phyloP scores from a whole-genome alignment of 306 rosid genomes.

The Sindora glabra region DNA sequence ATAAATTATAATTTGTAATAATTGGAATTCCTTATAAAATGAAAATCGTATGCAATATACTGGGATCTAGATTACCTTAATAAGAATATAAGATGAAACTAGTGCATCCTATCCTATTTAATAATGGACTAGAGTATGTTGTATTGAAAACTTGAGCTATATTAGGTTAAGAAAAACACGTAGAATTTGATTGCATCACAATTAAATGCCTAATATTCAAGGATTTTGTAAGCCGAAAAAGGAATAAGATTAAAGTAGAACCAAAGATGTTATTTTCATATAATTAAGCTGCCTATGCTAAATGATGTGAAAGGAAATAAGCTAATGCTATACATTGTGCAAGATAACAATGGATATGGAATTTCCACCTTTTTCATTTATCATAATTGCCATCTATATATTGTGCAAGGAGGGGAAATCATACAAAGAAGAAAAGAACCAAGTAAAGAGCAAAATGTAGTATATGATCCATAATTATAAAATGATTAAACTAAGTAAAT shows the following conservation, averaged over 20 bases:
- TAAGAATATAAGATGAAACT: constrained; percentile 89
- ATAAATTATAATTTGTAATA: constrained; percentile 6
- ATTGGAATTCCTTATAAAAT: not conserved
- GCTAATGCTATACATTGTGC: not conserved
- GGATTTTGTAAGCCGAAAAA: not conserved
- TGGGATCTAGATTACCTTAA: constrained; percentile 48
- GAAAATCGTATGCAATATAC: constrained; percentile 9
- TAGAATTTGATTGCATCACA: not conserved
- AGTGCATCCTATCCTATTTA: constrained; percentile 95
- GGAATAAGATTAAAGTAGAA: not conserved
- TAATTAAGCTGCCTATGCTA: not conserved
- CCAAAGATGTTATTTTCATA: not conserved
- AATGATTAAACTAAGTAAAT: too few species aligned
- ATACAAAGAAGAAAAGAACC: too few species aligned
- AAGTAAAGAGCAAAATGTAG: too few species aligned
- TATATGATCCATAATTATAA: too few species aligned
- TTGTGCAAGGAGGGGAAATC: too few species aligned
- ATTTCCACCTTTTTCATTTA: too few species aligned
- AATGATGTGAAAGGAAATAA: not conserved
- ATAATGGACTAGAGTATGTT: constrained; percentile 83
- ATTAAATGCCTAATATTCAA: not conserved
- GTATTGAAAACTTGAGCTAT: constrained; percentile 89
- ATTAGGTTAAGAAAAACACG: constrained; percentile 34
- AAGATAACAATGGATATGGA: too few species aligned
- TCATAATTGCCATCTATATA: too few species aligned